Base-by-base conservation (phyloP, 768 basidiomycete genomes). In the Mycena latifolia region DNA sequence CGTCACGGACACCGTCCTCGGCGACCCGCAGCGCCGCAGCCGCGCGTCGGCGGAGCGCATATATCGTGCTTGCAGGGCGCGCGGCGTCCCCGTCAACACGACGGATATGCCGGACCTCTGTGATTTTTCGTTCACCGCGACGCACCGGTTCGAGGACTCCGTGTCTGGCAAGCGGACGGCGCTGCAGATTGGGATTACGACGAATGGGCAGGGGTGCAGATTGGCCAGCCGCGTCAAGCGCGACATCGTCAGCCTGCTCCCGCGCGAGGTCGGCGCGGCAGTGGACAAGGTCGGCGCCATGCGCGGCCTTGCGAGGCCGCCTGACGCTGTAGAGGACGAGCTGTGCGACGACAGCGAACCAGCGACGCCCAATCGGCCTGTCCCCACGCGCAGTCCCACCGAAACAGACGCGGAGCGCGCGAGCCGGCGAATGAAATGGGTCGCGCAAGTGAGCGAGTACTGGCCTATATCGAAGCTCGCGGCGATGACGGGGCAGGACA, bases 391-490 rank as follows among this genome's bases (percentile, higher is more conserved):
- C 43, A 76, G 70, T 46, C 55, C 58, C 3, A 71, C 76, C 29
- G 82, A 84, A 75, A 82, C 77, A 5, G 76, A 71, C 10, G 46
- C 68, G 2, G 91, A 92, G 67, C 79, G 75, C 27, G 80, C 85
- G 56, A 82, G 79, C 62, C 84, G 95, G 33, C 83, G 92, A 18
- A 93, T 98, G 87, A 89, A 91, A 76, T 98, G 95, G 94, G 91
- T 98, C 4, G 90, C 95, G 0, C 97, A 98, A 75, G 87, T 99
- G 71, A 96, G 95, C 83, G 96, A 98, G 76, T 98, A 98, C 76
- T 98, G 95, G 94, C 91, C 95, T 0, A 82, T 96, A 52, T 85
- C 91, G 14, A 88, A 86, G 45, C 85, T 98, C 10, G 90, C 94
- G 0, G 76, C 79, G 12, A 85, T 98, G 85, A 81, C 87, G 20